phyloP scores from a whole-genome alignment of 2,329 filamentous ascomycete species.

The Penicillium digitatum region DNA sequence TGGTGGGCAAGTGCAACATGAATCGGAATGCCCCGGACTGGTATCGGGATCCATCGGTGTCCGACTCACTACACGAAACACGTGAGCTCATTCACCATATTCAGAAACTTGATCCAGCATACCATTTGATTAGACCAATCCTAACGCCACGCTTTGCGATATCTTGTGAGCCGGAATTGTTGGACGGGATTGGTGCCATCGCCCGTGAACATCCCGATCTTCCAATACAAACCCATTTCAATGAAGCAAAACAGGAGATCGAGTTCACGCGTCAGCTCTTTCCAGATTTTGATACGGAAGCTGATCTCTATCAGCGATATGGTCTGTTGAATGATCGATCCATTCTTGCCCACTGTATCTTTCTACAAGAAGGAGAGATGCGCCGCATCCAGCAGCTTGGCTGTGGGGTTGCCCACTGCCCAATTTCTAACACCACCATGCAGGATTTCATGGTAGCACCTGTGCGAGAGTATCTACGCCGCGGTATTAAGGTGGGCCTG shows the following conservation, averaged over 20 bases:
- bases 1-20: conserved; percentile 40
- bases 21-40: conserved; percentile 47
- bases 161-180: conserved; percentile 53
- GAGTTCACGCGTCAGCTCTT: conserved; percentile 54
- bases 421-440: conserved; percentile 59
- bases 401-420: conserved; percentile 63
- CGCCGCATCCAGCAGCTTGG: conserved; percentile 43
- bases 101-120: conserved; percentile 44
- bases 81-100: conserved; percentile 50
- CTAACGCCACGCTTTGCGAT: conserved; percentile 61
- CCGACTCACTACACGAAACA: conserved; percentile 51
- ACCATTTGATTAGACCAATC: conserved; percentile 47
- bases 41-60: conserved; percentile 48
- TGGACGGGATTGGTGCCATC: conserved; percentile 55
- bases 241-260: conserved; percentile 61
- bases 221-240: conserved; percentile 64
- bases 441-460: conserved; percentile 58
- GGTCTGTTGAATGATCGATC: conserved; percentile 53
- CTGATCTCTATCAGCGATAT: conserved; percentile 56
- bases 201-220: conserved; percentile 48
- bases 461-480: conserved; percentile 54
- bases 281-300: conserved; percentile 54
- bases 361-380: conserved; percentile 57
- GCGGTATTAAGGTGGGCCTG: conserved; percentile 61
- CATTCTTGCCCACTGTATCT: conserved; percentile 65